Conservation (phyloP, 768 basidiomycete genomes). For the Lanmaoa pseudosensibilis region DNA sequence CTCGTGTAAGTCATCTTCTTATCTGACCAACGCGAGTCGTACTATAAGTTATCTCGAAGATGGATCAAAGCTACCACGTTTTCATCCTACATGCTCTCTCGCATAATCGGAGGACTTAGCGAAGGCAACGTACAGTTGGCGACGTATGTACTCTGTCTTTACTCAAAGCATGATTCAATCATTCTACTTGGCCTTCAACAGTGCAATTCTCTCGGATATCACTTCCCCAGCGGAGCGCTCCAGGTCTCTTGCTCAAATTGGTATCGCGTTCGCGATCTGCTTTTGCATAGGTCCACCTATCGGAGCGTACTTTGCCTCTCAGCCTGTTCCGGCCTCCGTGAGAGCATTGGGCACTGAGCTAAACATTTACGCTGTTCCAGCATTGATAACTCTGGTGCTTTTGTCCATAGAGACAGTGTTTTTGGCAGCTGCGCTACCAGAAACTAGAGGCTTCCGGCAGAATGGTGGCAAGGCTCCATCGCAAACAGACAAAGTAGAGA, state of each 20-base stretch:
- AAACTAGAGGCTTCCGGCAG: conserved; percentile 63
- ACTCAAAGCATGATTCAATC: not conserved
- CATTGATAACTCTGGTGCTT: conserved; percentile 75
- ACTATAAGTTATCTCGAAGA: conserved; percentile 37
- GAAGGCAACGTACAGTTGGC: conserved; percentile 98
- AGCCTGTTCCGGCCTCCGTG: conserved; percentile 64
- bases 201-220: conserved; percentile 92
- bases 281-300: conserved; percentile 92
- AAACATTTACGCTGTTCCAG: conserved; percentile 92
- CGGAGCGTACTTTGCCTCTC: conserved; percentile 94
- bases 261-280: conserved; percentile 94
- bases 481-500: conserved; percentile 14
- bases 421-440: conserved; percentile 73
- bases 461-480: conserved; percentile 17
- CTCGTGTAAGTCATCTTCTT: conserved; percentile 55
- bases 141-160: conserved; percentile 57
- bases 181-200: conserved; percentile 30
- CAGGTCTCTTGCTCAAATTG: conserved; percentile 85
- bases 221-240: conserved; percentile 79
- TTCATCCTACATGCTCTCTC: conserved; percentile 84
- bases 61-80: conserved; percentile 92
- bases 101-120: conserved; percentile 88
- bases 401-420: conserved; percentile 79
- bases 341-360: conserved; percentile 59
- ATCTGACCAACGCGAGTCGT: not conserved